Evolutionary conservation across 306 rosid species (phyloP), one percentile per base, ranked within the genome.

Genomic region (Quercus parvula): DNA sequence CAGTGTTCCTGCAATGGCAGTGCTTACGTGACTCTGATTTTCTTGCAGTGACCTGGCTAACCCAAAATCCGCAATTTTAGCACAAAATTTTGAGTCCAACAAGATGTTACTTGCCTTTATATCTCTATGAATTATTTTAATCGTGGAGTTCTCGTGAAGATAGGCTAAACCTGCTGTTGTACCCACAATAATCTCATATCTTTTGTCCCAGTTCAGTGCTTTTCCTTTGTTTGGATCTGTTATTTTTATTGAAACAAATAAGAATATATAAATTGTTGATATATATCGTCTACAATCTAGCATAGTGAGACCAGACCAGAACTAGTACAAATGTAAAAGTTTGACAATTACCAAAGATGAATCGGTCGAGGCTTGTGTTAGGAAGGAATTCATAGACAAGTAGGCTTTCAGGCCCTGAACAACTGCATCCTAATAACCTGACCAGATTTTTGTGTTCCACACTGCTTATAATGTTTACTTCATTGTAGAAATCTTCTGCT

Each of bases 51-150:
- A 87, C 76, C 98, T 88, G 14, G 99, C 99, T 82, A 93, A 86
- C 73, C 99, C 99, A 77, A 95, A 95, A 89, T 95, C 99, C 4
- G 99, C 99, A 76, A 95, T 93, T 82, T 91, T 95, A 18, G 99
- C 90, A 3, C 89, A 92, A 76, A 90, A 83, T 88, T 84, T 91
- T 52, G 88, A 71, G 70, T 95, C 97, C 86, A 95, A 78, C 67
- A 95, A 84, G 81, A 95, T 93, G 75, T 95, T 95, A 80, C 96
- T 95, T 92, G 89, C 46, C 75, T 95, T 95, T 82, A 95, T 95
- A 77, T 95, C 99, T 75, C 99, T 91, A 81, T 96, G 98, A 78
- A 96, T 90, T 73, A 96, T 93, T 85, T 83, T 88, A 70, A 56
- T 81, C 25, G 83, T 85, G 55, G 94, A 86, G 76, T 91, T 87